Evolutionary conservation across 2,329 filamentous ascomycete species (phyloP), one percentile per base, ranked within the genome.

Genomic region (Exophiala bonariae): DNA sequence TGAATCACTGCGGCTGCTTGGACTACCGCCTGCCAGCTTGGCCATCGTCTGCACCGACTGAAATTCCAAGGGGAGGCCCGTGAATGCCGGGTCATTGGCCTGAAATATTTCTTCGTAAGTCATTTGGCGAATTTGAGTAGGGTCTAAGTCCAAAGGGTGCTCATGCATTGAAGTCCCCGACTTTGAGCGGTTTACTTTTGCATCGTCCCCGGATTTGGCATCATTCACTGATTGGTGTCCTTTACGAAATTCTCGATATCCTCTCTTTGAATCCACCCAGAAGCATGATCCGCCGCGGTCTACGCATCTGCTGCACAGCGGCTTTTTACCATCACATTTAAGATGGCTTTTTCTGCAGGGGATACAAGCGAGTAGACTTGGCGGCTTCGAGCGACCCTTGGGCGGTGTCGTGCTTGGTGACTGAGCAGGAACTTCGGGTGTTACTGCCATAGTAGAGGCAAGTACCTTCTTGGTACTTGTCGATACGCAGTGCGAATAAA

Each of bases 241-340:
- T 33, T 53, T 56, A 44, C 53, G 50, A 46, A 60, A 52, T 46
- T 55, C 52, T 19, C 52, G 49, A 47, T 56, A 57, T 32, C 55
- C 55, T 44, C 55, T 53, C 44, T 52, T 46, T 33, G 52, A 53
- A 28, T 56, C 50, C 33, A 56, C 34, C 53, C 53, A 56, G 41
- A 82, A 70, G 65, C 87, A 92, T 38, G 83, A 75, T 14, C 75
- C 69, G 46, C 78, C 77, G 38, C 78, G 76, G 41, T 72, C 67
- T 17, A 70, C 69, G 66, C 87, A 91, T 44, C 87, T 81, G 37
- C 79, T 76, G 67, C 87, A 91, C 23, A 68, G 54, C 10, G 87
- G 86, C 23, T 69, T 82, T 30, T 73, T 68, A 20, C 85, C 86
- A 65, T 90, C 85, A 63, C 87, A 91, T 63, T 89, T 91, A 39